phyloP scores from a whole-genome alignment of 1,139 yeast species.

The Geotrichum siamense region DNA sequence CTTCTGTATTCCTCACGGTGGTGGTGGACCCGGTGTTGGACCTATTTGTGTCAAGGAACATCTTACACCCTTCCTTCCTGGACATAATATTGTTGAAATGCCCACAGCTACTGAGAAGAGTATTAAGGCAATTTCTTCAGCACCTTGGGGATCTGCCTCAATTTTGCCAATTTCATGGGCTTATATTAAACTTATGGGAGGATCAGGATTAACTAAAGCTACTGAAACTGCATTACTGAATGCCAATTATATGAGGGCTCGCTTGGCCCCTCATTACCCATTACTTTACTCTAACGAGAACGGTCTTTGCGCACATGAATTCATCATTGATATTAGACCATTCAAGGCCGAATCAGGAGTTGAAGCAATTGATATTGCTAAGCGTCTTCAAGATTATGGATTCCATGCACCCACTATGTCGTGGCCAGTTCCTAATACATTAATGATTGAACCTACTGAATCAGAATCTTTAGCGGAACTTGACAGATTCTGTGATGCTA shows the following conservation, averaged over 20 bases:
- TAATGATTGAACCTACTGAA: constrained; percentile 98
- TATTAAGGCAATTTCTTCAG: constrained; percentile 77
- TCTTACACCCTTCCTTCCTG: constrained; percentile 75
- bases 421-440: constrained; percentile 95
- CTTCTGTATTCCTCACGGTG: constrained; percentile 97
- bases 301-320: constrained; percentile 93
- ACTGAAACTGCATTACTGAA: constrained; percentile 86
- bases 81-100: constrained; percentile 57
- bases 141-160: constrained; percentile 93
- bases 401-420: constrained; percentile 99
- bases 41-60: constrained; percentile 91
- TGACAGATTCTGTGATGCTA: constrained; percentile 82
- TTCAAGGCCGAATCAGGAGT: constrained; percentile 66
- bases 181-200: constrained; percentile 90
- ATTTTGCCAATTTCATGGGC: constrained; percentile 91
- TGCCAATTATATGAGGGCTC: constrained; percentile 89
- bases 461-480: constrained; percentile 82
- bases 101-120: constrained; percentile 31
- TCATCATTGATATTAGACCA: constrained; percentile 82
- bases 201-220: constrained; percentile 72
- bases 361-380: constrained; percentile 95
- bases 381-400: constrained; percentile 94
- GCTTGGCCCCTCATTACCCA: constrained; percentile 61
- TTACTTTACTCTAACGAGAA: constrained; percentile 64
- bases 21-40: constrained; percentile 99